Evolutionary conservation across 495 filamentous ascomycete genomes (phyloP).

Genomic region (Schizothecium vesticola): DNA sequence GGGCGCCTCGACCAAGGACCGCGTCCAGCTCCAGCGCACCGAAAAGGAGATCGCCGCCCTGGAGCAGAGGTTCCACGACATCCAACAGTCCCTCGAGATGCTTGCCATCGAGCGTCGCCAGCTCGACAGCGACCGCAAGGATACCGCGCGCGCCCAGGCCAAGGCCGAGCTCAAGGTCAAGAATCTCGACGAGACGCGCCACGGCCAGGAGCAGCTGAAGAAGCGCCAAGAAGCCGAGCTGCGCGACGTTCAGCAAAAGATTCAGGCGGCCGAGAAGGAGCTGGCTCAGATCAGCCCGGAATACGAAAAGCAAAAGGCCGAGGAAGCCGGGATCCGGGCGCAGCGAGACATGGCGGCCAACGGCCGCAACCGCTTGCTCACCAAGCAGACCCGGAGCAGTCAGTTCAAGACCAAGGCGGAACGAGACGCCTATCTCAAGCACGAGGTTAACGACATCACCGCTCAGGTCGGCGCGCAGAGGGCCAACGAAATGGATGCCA

Average conservation of each 20-base stretch:
- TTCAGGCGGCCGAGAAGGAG: slow-evolving; percentile 69
- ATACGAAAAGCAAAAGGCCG: slow-evolving; percentile 64
- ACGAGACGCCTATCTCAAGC: slow-evolving; percentile 75
- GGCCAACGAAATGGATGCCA: slow-evolving; percentile 71
- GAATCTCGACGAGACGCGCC: slow-evolving; percentile 70
- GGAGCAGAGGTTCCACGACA: slow-evolving; percentile 68
- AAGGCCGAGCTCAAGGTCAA: slow-evolving; percentile 83
- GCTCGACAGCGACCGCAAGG: slow-evolving; percentile 83
- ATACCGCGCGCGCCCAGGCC: slow-evolving; percentile 67
- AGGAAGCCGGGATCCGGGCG: slow-evolving; percentile 64
- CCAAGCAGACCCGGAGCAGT: slow-evolving; percentile 87
- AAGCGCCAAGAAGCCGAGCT: slow-evolving; percentile 68
- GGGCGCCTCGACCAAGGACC: slow-evolving; percentile 76
- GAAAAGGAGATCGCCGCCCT: slow-evolving; percentile 75
- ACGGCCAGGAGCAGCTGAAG: slow-evolving; percentile 65
- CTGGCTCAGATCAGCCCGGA: slow-evolving; percentile 65
- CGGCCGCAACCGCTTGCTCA: slow-evolving; percentile 72
- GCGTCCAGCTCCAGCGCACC: slow-evolving; percentile 68
- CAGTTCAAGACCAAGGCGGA: slow-evolving; percentile 84
- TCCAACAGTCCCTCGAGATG: slow-evolving; percentile 78
- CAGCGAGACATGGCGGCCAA: slow-evolving; percentile 72
- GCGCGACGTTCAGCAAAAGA: slow-evolving; percentile 65
- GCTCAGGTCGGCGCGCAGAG: slow-evolving; percentile 69
- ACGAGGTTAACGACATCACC: slow-evolving; percentile 77
- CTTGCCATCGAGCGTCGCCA: slow-evolving; percentile 82